Evolutionary conservation across 2,329 filamentous ascomycete species (phyloP), one percentile per base, ranked within the genome.

Genomic region (Xylaria sp.): DNA sequence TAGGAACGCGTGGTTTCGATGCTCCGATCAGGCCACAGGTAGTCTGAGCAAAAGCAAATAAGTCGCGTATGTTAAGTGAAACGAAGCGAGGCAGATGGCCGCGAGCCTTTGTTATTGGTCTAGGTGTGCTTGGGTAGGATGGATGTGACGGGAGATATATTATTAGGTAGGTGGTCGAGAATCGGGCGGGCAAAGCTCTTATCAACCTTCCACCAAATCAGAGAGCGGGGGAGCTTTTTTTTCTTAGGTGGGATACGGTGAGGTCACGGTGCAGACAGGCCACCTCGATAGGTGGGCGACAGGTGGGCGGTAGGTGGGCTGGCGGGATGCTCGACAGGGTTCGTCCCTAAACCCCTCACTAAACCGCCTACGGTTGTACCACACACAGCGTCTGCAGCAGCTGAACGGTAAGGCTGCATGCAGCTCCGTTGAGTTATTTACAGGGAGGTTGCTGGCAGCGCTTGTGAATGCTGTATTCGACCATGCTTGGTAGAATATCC

Each of bases 1-100:
- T 3, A 42, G 24, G 4, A 34, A 39, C 59, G 58, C 55, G 58
- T 45, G 52, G 52, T 61, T 61, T 61, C 56, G 49, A 43, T 22
- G 34, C 37, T 49, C 39, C 22, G 50, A 56, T 59, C 48, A 61
- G 55, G 44, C 56, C 52, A 56, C 46, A 43, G 18, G 19, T 22
- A 9, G 18, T n/a, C n/a, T 39, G 16, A 11, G 38, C 16, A 17
- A 16, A 6, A 42, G 21, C 7, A 42, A 24, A 19, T 29, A 38
- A 49, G 29, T 34, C 16, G 29, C n/a, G 29, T 34, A 34, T 7
- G 11, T 13, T 34, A n/a, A n/a, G n/a, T n/a, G 9, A 11, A 34
- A 34, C 3, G 29, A 13, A 7, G 16, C 29, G 29, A 13, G 9
- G 16, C 16, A 34, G 29, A 7, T 34, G 29, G 6, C 29, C 29